These are phyloP conservation scores for Erysimum cheiri DNA, from an alignment of 441 rosid species.

Conservation along the genomic window DNA sequence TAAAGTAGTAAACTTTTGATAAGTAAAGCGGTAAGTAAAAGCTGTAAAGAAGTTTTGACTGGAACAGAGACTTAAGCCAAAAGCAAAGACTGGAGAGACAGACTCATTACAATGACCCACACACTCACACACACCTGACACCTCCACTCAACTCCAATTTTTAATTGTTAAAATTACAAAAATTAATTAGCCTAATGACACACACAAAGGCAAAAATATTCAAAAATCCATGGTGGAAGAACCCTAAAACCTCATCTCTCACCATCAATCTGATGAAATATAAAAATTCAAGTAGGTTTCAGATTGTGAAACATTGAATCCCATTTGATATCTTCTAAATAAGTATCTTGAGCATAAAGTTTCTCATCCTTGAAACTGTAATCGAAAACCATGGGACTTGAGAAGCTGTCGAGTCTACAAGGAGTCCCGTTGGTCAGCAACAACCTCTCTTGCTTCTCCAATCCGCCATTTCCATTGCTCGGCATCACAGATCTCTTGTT, in stretches of 20 bases:
- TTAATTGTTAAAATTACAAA: constrained; percentile 10
- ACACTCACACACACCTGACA: constrained; percentile 42
- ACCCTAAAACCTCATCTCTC: constrained; percentile 67
- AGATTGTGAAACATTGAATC: constrained; percentile 84
- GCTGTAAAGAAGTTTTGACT: constrained; percentile 45
- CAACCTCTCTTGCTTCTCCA: constrained; percentile 51
- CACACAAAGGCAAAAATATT: constrained; percentile 3
- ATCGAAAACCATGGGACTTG: constrained; percentile 58
- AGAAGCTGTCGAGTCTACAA: constrained; percentile 55
- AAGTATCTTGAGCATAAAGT: constrained; percentile 38
- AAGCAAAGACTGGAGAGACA: constrained; percentile 58
- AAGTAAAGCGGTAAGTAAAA: constrained; percentile 16
- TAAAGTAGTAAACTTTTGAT: not conserved
- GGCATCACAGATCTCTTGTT: constrained; percentile 52
- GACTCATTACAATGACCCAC: constrained; percentile 52
- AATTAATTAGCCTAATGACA: constrained; percentile 31
- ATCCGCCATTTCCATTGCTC: constrained; percentile 38
- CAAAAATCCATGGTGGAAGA: constrained; percentile 58
- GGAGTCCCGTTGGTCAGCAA: constrained; percentile 69
- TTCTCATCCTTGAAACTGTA: constrained; percentile 48
- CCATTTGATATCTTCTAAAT: constrained; percentile 78
- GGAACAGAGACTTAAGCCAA: constrained; percentile 38
- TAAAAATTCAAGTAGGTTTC: constrained; percentile 67
- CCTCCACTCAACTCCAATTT: constrained; percentile 22
- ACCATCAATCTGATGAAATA: constrained; percentile 45